Percentiles rank a stretch among this genome's conserved stretches.
These are phyloP conservation scores for Musa troglodytarum DNA, from an alignment of 176 grass and related monocot species.

Conservation along the genomic window DNA sequence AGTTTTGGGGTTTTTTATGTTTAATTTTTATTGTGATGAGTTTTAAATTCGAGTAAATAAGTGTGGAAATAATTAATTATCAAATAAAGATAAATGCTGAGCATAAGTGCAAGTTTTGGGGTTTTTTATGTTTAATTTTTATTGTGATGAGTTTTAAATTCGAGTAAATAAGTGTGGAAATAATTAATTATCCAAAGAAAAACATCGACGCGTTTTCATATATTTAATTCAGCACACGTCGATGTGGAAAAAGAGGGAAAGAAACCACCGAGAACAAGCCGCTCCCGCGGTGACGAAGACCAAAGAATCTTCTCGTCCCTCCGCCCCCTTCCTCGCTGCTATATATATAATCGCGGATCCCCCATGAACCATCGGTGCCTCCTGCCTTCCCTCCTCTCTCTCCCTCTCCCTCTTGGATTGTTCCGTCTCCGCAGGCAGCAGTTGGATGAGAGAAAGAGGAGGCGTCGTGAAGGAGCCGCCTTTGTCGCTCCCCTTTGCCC, in stretches of 20 bases:
- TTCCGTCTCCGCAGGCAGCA: not conserved
- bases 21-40: too few species aligned
- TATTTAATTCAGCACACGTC: not conserved
- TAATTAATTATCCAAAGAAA: too few species aligned
- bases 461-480: not conserved
- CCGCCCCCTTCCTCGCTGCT: not conserved
- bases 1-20: too few species aligned
- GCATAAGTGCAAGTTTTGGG: too few species aligned
- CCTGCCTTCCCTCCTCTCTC: not conserved
- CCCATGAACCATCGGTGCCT: not conserved
- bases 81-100: too few species aligned
- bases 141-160: too few species aligned
- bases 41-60: too few species aligned
- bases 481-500: not conserved
- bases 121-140: too few species aligned
- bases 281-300: not conserved
- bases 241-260: not conserved
- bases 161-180: too few species aligned
- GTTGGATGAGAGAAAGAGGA: not conserved
- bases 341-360: not conserved
- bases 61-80: too few species aligned
- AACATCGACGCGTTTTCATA: not conserved
- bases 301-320: not conserved
- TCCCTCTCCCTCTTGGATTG: not conserved
- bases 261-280: not conserved